Conservation (phyloP, 129 eudicot species). For the Flaveria ramosissima region DNA sequence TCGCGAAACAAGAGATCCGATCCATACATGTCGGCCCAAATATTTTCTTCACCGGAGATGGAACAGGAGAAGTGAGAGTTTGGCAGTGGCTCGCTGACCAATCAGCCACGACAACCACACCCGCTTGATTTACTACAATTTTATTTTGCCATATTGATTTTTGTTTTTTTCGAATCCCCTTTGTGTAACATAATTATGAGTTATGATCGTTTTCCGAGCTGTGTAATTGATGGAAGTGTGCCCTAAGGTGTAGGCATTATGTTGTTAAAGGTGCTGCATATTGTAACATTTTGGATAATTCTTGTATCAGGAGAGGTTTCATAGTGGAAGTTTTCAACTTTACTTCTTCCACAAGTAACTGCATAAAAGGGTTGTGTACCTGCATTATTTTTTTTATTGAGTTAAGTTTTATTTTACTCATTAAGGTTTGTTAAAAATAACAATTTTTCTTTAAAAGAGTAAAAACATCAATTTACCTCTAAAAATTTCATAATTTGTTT, state of each 20-base stretch:
- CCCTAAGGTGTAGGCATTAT: conserved; percentile 9
- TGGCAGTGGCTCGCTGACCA: conserved; percentile 83
- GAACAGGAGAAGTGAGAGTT: conserved; percentile 84
- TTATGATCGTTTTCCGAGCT: not conserved
- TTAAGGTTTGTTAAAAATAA: no score
- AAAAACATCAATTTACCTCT: no score
- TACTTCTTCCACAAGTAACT: not conserved
- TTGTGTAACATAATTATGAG: conserved; percentile 30
- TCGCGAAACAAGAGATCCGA: conserved; percentile 69
- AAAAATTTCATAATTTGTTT: no score
- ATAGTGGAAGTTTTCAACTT: conserved; percentile 26
- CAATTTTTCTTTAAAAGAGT: no score
- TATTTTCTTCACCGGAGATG: conserved; percentile 91
- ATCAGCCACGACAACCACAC: conserved; percentile 34
- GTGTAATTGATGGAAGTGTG: conserved; percentile 9
- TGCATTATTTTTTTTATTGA: not conserved
- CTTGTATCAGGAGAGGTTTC: conserved; percentile 30
- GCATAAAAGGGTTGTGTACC: not conserved
- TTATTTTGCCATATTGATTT: conserved; percentile 20
- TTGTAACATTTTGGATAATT: conserved; percentile 24
- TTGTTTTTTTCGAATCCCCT: not conserved
- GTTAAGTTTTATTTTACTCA: no score
- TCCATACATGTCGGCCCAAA: conserved; percentile 79
- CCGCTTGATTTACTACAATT: conserved; percentile 27
- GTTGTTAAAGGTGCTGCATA: conserved; percentile 18